phyloP scores from a whole-genome alignment of 2,329 filamentous ascomycete genomes.

The Dactylonectria estremocensis region DNA sequence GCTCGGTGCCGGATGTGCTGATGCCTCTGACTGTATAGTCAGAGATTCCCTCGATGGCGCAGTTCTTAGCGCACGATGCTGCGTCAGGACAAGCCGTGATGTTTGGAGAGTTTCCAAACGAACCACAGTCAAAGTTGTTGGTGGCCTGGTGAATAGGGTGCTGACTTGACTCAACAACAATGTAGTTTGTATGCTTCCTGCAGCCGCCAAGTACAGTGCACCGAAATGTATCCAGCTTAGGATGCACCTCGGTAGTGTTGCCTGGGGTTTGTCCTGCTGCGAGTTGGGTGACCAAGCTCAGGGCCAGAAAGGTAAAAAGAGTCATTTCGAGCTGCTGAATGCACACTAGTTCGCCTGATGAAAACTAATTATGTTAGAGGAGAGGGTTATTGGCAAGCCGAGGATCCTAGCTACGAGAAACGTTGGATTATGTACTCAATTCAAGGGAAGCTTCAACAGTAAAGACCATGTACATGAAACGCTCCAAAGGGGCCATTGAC shows the following conservation, averaged over 20 bases:
- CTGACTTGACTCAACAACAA: slow-evolving; percentile 65
- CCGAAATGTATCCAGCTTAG: slow-evolving; percentile 65
- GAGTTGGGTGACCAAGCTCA: slow-evolving; percentile 33
- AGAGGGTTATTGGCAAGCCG: no score
- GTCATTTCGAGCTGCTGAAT: slow-evolving; percentile 18
- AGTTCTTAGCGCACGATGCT: slow-evolving; percentile 67
- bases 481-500: no score
- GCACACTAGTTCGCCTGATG: background rate
- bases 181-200: slow-evolving; percentile 60
- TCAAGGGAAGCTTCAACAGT: no score
- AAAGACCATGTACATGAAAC: no score
- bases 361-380: no score
- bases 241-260: slow-evolving; percentile 63
- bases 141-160: slow-evolving; percentile 62
- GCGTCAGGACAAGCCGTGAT: slow-evolving; percentile 64
- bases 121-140: slow-evolving; percentile 47
- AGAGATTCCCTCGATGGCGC: slow-evolving; percentile 65
- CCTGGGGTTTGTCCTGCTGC: slow-evolving; percentile 57
- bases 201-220: slow-evolving; percentile 67
- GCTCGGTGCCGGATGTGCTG: slow-evolving; percentile 48
- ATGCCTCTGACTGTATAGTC: slow-evolving; percentile 61
- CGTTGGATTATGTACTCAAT: no score
- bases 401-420: no score
- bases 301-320: slow-evolving; percentile 12
- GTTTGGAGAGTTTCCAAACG: slow-evolving; percentile 53